Percentiles rank a stretch among this genome's conserved stretches.
Evolutionary conservation across 2,329 filamentous ascomycete genomes (phyloP).

Genomic region (Helicocarpus griseus): DNA sequence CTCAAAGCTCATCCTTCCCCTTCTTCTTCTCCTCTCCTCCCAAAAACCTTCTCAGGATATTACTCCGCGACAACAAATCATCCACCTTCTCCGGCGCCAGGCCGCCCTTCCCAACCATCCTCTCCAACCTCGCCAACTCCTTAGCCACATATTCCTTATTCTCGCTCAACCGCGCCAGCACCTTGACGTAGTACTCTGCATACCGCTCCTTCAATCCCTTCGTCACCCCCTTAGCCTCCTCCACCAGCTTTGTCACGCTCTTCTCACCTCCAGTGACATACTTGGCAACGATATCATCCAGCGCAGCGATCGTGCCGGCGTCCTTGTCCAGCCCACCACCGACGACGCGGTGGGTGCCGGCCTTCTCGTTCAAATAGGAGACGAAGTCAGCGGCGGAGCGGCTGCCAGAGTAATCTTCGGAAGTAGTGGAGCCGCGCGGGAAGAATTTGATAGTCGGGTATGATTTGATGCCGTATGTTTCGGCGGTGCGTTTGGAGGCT

Average conservation of each 20-base stretch:
- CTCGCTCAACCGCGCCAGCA: slow-evolving; percentile 72
- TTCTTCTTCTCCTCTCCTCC: slow-evolving; percentile 46
- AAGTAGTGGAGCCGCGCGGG: slow-evolving; percentile 67
- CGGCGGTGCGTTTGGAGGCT: slow-evolving; percentile 68
- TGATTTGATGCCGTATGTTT: slow-evolving; percentile 66
- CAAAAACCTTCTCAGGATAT: slow-evolving; percentile 74
- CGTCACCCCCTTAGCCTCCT: slow-evolving; percentile 63
- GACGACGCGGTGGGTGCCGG: slow-evolving; percentile 71
- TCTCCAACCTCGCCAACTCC: slow-evolving; percentile 71
- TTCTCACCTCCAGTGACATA: slow-evolving; percentile 47
- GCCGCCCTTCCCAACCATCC: slow-evolving; percentile 76
- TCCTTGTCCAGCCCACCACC: slow-evolving; percentile 70
- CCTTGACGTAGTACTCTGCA: slow-evolving; percentile 87
- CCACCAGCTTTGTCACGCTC: slow-evolving; percentile 55
- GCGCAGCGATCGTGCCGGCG: slow-evolving; percentile 70
- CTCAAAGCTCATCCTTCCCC: slow-evolving; percentile 62
- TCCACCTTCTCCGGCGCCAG: slow-evolving; percentile 79
- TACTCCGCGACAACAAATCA: slow-evolving; percentile 75
- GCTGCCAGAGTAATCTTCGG: slow-evolving; percentile 62
- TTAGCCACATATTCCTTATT: slow-evolving; percentile 74
- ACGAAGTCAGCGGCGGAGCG: slow-evolving; percentile 70
- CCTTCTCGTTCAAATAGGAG: slow-evolving; percentile 75
- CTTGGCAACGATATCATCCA: slow-evolving; percentile 68
- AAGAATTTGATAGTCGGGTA: slow-evolving; percentile 99
- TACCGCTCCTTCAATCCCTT: slow-evolving; percentile 66